Percentiles rank a stretch among this genome's conserved stretches.
Conservation (phyloP, 2,329 filamentous ascomycete species). For the Hypoxylon sp. region DNA sequence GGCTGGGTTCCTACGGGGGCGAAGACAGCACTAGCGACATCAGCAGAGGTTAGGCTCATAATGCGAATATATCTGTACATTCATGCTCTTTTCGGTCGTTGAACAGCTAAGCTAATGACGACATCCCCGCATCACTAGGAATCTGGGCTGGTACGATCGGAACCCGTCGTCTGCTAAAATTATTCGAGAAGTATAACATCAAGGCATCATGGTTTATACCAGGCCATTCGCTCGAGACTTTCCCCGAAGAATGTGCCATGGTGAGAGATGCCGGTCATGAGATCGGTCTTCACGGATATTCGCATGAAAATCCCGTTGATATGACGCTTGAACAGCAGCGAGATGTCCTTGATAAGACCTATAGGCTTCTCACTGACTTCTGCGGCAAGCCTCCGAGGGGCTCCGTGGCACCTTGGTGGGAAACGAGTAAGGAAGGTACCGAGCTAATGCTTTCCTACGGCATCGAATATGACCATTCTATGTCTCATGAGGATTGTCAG, state of each 20-base stretch:
- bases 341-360: conserved; percentile 82
- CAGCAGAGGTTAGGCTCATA: conserved; percentile 68
- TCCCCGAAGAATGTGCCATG: conserved; percentile 74
- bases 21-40: conserved; percentile 81
- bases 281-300: conserved; percentile 76
- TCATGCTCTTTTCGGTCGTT: neutral
- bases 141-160: conserved; percentile 78
- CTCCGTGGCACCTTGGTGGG: conserved; percentile 81
- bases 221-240: conserved; percentile 74
- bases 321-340: conserved; percentile 83
- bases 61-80: neutral
- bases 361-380: conserved; percentile 78
- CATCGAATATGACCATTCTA: conserved; percentile 78
- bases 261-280: conserved; percentile 76
- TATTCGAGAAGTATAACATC: conserved; percentile 66
- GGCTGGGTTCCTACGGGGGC: conserved; percentile 82
- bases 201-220: conserved; percentile 62
- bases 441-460: conserved; percentile 76
- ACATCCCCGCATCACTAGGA: conserved; percentile 51
- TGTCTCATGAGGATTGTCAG: conserved; percentile 76
- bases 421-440: conserved; percentile 76
- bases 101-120: conserved; percentile 19
- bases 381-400: conserved; percentile 80
- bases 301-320: conserved; percentile 79
- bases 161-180: conserved; percentile 74